A percentile compares a stretch with the other conserved stretches of the same genome.
Evolutionary conservation across 306 rosid species (phyloP).

Genomic region (Vigna unguiculata): DNA sequence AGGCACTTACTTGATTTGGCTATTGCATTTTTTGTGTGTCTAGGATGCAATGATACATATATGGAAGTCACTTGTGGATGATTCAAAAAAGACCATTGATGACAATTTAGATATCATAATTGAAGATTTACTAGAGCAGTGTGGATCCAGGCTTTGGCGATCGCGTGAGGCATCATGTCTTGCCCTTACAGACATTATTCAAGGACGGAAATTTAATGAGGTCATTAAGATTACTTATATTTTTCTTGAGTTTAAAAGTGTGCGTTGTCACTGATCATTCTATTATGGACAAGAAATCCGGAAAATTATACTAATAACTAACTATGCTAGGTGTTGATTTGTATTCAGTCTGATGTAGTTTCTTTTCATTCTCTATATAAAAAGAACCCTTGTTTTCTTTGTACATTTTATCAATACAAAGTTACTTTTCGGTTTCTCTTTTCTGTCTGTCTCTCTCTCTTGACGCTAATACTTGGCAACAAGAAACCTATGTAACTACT

Average conservation of each 20-base stretch:
- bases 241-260: slow-evolving; percentile 28
- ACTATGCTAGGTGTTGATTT: too few relatives aligned
- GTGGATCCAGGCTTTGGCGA: slow-evolving; percentile 98
- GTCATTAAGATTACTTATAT: slow-evolving; percentile 49
- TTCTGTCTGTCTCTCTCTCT: too few relatives aligned
- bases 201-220: slow-evolving; percentile 89
- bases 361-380: too few relatives aligned
- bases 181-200: slow-evolving; percentile 91
- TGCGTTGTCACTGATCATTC: slow-evolving; percentile 17
- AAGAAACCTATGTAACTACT: slow-evolving; percentile 3
- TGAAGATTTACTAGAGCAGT: slow-evolving; percentile 81
- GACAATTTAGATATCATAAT: slow-evolving; percentile 81
- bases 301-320: too few relatives aligned
- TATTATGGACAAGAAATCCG: too few relatives aligned
- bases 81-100: slow-evolving; percentile 92
- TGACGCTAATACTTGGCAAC: background rate
- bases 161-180: slow-evolving; percentile 95
- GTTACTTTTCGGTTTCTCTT: too few relatives aligned
- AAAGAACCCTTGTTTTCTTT: too few relatives aligned
- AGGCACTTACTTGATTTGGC: slow-evolving; percentile 30
- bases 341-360: too few relatives aligned
- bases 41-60: slow-evolving; percentile 98
- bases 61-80: slow-evolving; percentile 96
- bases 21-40: slow-evolving; percentile 40
- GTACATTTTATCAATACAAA: too few relatives aligned